These are phyloP conservation scores for Backusella circina DNA, from an alignment of 192 early-diverging fungal genomes.

Conservation along the genomic window DNA sequence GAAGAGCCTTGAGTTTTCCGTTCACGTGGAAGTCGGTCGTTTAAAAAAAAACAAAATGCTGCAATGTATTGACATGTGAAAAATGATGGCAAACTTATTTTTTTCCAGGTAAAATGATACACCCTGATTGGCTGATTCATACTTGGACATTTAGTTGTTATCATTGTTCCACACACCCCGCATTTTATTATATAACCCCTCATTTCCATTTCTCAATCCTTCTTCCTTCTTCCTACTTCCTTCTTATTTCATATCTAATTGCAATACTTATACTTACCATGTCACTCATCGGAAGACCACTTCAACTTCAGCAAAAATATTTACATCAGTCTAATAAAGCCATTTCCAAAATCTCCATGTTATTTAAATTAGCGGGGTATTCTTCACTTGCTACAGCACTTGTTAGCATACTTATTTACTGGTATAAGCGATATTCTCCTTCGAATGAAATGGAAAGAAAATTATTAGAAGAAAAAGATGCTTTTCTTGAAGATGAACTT, in stretches of 20 bases:
- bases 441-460: neutral
- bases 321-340: constrained; percentile 6
- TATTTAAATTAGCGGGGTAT: constrained; percentile 24
- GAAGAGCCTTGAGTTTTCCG: neutral
- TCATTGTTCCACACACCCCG: neutral
- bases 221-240: neutral
- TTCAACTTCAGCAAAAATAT: constrained; percentile 1
- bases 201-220: constrained; percentile 1
- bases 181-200: neutral
- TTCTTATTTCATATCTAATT: neutral
- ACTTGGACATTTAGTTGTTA: neutral
- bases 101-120: neutral
- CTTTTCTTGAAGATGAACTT: neutral
- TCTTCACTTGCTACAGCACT: constrained; percentile 27
- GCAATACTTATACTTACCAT: neutral
- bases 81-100: neutral
- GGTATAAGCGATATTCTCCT: constrained; percentile 6
- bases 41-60: neutral
- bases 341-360: constrained; percentile 6
- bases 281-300: neutral
- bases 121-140: neutral
- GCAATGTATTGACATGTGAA: constrained; percentile 10
- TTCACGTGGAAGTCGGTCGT: neutral
- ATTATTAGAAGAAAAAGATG: neutral
- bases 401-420: constrained; percentile 15